phyloP scores from a whole-genome alignment of 1,284 basidiomycete species.

The Malassezia sympodialis region DNA sequence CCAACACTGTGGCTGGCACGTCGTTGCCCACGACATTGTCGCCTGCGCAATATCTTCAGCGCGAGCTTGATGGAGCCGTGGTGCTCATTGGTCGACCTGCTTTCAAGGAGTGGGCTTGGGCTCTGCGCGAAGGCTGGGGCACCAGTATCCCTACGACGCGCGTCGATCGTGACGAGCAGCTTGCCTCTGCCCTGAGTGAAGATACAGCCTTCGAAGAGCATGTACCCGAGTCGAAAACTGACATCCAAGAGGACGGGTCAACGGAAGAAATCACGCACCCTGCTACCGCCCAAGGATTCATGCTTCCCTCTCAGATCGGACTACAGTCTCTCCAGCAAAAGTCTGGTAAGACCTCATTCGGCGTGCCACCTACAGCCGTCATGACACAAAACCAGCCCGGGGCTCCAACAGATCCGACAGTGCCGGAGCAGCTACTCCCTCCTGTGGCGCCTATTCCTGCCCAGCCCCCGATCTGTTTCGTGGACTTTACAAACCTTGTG shows the following conservation, averaged over 20 bases:
- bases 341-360: background rate
- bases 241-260: slow-evolving; percentile 8
- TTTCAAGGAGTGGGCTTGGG: slow-evolving; percentile 87
- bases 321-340: slow-evolving; percentile 5
- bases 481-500: slow-evolving; percentile 75
- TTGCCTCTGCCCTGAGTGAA: slow-evolving; percentile 60
- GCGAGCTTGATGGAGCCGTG: slow-evolving; percentile 68
- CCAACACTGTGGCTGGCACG: slow-evolving; percentile 44
- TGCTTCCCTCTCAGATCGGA: slow-evolving; percentile 15
- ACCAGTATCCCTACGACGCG: slow-evolving; percentile 51
- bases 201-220: slow-evolving; percentile 71
- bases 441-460: slow-evolving; percentile 57
- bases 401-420: background rate
- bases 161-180: slow-evolving; percentile 59
- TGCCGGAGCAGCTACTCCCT: slow-evolving; percentile 1
- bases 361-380: background rate
- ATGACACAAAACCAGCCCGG: background rate
- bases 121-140: slow-evolving; percentile 73
- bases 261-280: slow-evolving; percentile 26
- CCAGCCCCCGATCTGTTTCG: slow-evolving; percentile 71
- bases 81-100: slow-evolving; percentile 81
- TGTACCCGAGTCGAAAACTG: slow-evolving; percentile 11
- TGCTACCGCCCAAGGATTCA: slow-evolving; percentile 1
- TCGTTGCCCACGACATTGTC: slow-evolving; percentile 57
- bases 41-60: slow-evolving; percentile 55